Evolutionary conservation across 1,139 yeast species (phyloP), one percentile per base, ranked within the genome.

Genomic region (Taphrina deformans): DNA sequence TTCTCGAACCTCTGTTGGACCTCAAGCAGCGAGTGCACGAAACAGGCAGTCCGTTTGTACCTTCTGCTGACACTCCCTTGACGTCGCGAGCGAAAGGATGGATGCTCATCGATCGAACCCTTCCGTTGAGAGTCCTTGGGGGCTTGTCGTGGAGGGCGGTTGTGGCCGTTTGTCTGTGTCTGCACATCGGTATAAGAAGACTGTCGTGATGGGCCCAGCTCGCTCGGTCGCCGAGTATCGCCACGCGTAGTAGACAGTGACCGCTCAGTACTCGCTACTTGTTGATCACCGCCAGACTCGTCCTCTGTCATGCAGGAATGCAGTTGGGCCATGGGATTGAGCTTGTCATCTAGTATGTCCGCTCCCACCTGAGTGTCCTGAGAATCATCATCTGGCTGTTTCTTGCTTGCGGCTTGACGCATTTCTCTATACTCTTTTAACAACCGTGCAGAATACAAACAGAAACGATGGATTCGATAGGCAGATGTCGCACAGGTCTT

Each of bases 41-140:
- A 59, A 29, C 63, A 59, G 29, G 63, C 63, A 6, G 63, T 59
- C n/a, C 63, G 26, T 23, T 59, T 59, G 38, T 59, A 59, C 23
- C 63, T 44, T 16, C 63, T 26, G 31, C 56, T 48, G 12, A 48
- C 63, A 40, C 63, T 59, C 5, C 63, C 56, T 21, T 59, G 63
- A n/a, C 63, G 63, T 7, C 63, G 48, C 6, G 55, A 24, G 0
- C 55, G 45, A 26, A 24, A 35, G 5, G 31, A 7, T 12, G 31
- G 6, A 27, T 16, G 12, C 3, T 38, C 58, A n/a, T 53, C 58
- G 18, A 21, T 24, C 4, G 58, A 38, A 12, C 48, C 48, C 16
- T 53, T 53, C 10, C 58, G 46, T 40, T 35, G 48, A 9, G 58
- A 23, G n/a, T 51, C 55, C 29, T 51, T 51, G 55, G 27, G 40